Base-by-base conservation (phyloP, 768 basidiomycete species). In the Hypholoma sublateritium region DNA sequence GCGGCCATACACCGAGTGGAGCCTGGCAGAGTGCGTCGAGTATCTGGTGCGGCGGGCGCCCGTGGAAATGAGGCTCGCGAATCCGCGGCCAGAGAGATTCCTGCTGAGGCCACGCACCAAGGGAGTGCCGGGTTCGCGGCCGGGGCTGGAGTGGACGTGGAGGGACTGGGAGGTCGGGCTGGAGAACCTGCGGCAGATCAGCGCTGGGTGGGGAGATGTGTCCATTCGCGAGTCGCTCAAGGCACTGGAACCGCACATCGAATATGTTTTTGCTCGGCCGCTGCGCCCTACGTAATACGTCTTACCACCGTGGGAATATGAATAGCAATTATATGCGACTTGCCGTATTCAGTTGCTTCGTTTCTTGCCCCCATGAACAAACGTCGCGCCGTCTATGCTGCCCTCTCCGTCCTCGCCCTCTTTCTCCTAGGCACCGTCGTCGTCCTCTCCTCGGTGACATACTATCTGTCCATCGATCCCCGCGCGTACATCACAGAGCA, bases 371-470 rank as follows among this genome's bases (percentile, higher is more conserved):
- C 64, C 63, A 80, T 81, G 80, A 77, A 75, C 65, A 74, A 74
- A 61, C 75, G 78, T 49, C 75, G 80, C 54, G 63, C 75, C 14
- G 58, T 81, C 61, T 76, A 76, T 65, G 69, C 76, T 59, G 73
- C 74, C 60, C 75, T 82, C 59, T 70, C 73, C 56, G 62, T 81
- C 61, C 74, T 96, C 65, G 87, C 85, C 56, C 80, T 93, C 64
- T 72, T 95, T 75, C 86, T 98, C 56, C 64, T 91, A 19, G 94
- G 94, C 45, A 98, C 95, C 17, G 84, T 97, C 72, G 65, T 91
- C 71, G 94, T 98, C 57, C 87, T 98, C 69, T 91, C 91, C 8
- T 94, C 92, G 21, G 83, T 98, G 47, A 89, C 94, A 17, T 92
- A 89, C 71, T 95, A 94, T 68, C 88, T 96, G 59, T 80, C 85